phyloP scores from a whole-genome alignment of 352 stramenopile species.

The Lagenidium sp. region DNA sequence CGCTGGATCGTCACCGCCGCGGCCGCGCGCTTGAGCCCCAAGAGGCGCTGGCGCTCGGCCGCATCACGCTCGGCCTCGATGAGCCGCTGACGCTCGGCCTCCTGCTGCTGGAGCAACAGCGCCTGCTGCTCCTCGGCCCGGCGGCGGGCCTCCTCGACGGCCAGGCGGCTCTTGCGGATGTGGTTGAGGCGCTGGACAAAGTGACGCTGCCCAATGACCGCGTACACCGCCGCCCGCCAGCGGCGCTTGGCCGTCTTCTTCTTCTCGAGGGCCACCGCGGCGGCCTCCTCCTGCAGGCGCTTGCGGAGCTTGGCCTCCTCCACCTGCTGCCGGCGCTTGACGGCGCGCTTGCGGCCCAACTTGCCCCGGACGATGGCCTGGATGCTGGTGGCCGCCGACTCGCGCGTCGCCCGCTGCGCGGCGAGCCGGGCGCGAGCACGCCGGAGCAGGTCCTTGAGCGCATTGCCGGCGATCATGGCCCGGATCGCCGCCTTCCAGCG shows the following conservation, averaged over 20 bases:
- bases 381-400: constrained; percentile 49
- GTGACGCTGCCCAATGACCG: constrained; percentile 64
- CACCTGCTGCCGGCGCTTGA: constrained; percentile 50
- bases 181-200: constrained; percentile 73
- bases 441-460: constrained; percentile 56
- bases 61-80: constrained; percentile 55
- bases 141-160: constrained; percentile 69
- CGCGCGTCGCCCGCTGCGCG: constrained; percentile 5
- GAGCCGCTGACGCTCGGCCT: constrained; percentile 55
- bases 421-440: constrained; percentile 38
- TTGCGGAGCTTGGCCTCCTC: constrained; percentile 75
- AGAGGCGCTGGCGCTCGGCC: constrained; percentile 45
- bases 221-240: constrained; percentile 63
- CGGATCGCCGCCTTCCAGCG: constrained; percentile 60
- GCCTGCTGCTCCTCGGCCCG: constrained; percentile 59
- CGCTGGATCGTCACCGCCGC: constrained; percentile 62
- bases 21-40: constrained; percentile 39
- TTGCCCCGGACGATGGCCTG: constrained; percentile 78
- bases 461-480: constrained; percentile 54
- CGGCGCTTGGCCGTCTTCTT: constrained; percentile 76
- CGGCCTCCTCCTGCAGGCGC: constrained; percentile 65
- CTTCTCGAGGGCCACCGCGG: constrained; percentile 42
- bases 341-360: constrained; percentile 63
- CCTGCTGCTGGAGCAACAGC: constrained; percentile 46
- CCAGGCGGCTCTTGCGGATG: constrained; percentile 72